These are phyloP conservation scores for Cryptococcus sp. DNA, from an alignment of 1,284 basidiomycete species.

Conservation along the genomic window DNA sequence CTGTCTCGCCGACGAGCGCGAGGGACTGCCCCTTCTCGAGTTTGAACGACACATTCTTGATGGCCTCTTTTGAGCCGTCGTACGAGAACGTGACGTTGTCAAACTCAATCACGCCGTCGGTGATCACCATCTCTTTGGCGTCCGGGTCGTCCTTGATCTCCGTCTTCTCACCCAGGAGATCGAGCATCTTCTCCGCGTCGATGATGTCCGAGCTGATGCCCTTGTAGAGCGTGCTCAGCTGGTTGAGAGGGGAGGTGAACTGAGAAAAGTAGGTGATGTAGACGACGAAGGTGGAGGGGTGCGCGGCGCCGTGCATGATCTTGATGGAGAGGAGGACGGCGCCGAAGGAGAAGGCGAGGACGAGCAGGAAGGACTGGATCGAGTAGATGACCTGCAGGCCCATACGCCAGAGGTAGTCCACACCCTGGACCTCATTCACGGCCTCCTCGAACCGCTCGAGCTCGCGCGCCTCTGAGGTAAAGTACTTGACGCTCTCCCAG, in stretches of 20 bases:
- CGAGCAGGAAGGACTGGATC: conserved; percentile 92
- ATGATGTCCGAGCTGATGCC: conserved; percentile 89
- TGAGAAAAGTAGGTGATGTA: conserved; percentile 97
- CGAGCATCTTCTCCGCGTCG: conserved; percentile 94
- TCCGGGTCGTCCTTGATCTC: conserved; percentile 67
- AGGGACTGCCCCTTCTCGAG: conserved; percentile 94
- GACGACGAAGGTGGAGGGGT: conserved; percentile 94
- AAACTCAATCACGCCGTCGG: conserved; percentile 85
- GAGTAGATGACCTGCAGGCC: conserved; percentile 88
- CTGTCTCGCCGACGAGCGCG: conserved; percentile 92
- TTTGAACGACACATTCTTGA: conserved; percentile 79
- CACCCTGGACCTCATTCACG: conserved; percentile 79
- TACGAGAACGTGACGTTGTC: conserved; percentile 91
- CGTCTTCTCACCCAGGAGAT: conserved; percentile 78
- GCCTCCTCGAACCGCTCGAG: conserved; percentile 83
- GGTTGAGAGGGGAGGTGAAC: conserved; percentile 88
- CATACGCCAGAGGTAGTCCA: conserved; percentile 87
- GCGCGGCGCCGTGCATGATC: conserved; percentile 82
- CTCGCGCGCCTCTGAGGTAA: conserved; percentile 93
- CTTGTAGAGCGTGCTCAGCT: conserved; percentile 90
- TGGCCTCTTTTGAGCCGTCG: conserved; percentile 81
- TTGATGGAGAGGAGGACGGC: conserved; percentile 94
- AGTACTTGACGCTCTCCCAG: conserved; percentile 98
- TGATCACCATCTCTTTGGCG: conserved; percentile 68
- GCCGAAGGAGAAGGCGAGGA: conserved; percentile 79